Evolutionary conservation across 2,329 filamentous ascomycete species (phyloP), one percentile per base, ranked within the genome.

Genomic region (Stylonectria norvegica): DNA sequence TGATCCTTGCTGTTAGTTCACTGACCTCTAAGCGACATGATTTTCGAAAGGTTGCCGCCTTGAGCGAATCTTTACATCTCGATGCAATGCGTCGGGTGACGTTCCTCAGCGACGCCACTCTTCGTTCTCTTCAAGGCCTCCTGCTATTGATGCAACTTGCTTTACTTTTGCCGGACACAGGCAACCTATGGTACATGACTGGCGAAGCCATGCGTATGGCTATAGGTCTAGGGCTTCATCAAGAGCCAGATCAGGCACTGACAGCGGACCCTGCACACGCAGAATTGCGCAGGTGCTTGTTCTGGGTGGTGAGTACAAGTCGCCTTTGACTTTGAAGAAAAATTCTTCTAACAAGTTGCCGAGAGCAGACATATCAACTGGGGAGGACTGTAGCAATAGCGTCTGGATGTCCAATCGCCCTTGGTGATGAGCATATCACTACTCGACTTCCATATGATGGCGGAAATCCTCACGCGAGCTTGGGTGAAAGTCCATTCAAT

Each of bases 141-240:
- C 29, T 55, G 11, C 43, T 30, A 9, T 15, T 55, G 12, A 44
- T 49, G 9, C 52, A 53, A 31, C 18, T 48, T 10, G 43, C 43
- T 10, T 36, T 53, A 14, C 33, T 48, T 16, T 35, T 55, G 12
- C 52, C 52, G 15, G 42, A 48, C 34, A 45, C 42, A 4, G 37
- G 18, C 2, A 55, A 55, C 28, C 36, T 50, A 17, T 53, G 48
- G 48, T 55, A 50, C 19, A 31, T 50, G 31, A 48, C 34, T 4
- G 48, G 50, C 6, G 52, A 55, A 42, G 49, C 50, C 7, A 47
- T 53, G 43, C 44, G 52, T 8, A 53, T 55, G 47, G 50, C 52
- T 6, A 34, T 55, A 20, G 35, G 37, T 20, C 44, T 55, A 7
- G 52, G 52, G 5, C 44, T 55, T 3, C 52, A 53, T 20, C 49